A percentile compares a stretch with the other conserved stretches of the same genome.
Evolutionary conservation across 1,284 basidiomycete genomes (phyloP).

Genomic region (Trametes pubescens): DNA sequence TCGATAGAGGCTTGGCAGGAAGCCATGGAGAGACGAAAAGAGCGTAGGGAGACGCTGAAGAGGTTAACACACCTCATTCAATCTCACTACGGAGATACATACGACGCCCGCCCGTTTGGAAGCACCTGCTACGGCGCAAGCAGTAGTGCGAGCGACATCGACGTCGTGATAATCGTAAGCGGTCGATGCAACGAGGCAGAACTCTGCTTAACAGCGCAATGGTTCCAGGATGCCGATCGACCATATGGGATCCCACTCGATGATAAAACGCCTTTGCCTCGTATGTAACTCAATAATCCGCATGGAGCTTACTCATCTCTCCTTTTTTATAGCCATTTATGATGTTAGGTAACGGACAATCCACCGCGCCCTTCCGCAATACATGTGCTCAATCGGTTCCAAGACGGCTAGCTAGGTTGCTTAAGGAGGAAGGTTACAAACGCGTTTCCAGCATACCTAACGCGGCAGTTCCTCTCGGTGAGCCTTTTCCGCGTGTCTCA

Average conservation of each 20-base stretch:
- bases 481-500: slow-evolving; percentile 16
- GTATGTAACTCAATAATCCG: slow-evolving; percentile 1
- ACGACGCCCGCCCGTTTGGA: slow-evolving; percentile 35
- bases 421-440: slow-evolving; percentile 48
- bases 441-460: slow-evolving; percentile 43
- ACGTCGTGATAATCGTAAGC: slow-evolving; percentile 38
- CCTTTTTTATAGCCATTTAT: slow-evolving; percentile 25
- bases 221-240: slow-evolving; percentile 20
- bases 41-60: slow-evolving; percentile 16
- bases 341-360: slow-evolving; percentile 21
- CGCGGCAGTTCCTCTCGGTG: slow-evolving; percentile 63
- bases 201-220: not conserved
- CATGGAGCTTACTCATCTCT: no score
- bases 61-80: slow-evolving; percentile 20
- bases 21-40: not conserved
- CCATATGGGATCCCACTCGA: slow-evolving; percentile 13
- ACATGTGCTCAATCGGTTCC: not conserved
- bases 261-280: not conserved
- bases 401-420: slow-evolving; percentile 36
- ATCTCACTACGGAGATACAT: slow-evolving; percentile 27
- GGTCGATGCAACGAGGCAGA: no score
- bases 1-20: not conserved
- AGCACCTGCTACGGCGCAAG: slow-evolving; percentile 39
- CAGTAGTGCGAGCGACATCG: slow-evolving; percentile 35
- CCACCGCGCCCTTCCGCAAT: not conserved